Base-by-base conservation (phyloP, 139 green algal species). In the Volvox africanus region DNA sequence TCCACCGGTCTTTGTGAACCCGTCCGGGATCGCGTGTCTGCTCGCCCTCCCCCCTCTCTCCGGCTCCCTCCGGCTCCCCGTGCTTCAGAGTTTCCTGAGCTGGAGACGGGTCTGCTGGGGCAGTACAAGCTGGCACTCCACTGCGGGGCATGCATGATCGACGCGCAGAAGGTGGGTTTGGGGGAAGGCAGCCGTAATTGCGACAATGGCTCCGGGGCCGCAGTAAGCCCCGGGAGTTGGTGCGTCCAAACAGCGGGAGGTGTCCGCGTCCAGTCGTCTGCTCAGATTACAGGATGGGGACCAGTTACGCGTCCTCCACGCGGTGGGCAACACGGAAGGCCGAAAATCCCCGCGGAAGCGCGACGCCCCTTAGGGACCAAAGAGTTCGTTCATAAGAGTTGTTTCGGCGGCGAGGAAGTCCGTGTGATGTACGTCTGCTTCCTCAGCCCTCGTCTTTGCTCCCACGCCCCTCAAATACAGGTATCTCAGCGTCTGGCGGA, bases 91-190 rank as follows among this genome's bases (percentile, higher is more conserved):
- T 93, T 93, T 80, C 91, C 90, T 0, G 91, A 93, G 24, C 33
- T 93, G 68, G 85, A 92, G 69, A 68, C 71, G 19, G 92, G 88
- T 61, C 61, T 69, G 24, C 75, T 93, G 90, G 68, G 30, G 12
- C 20, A 76, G 19, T 95, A 90, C 87, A 87, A 92, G 33, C 88
- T 96, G 50, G 94, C 89, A 12, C 30, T 95, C 28, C 94, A 96
- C 88, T 96, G 95, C 86, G 94, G 95, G 61, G 93, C 89, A 65
- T 97, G 94, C 91, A 96, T 96, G 93, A 94, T 96, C 65, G 94
- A 96, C 91, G 22, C 55, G 0, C 94, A 95, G 91, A 95, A 96
- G 93, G 93, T 96, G 71, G 36, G n/a, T n/a, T n/a, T n/a, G n/a
- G 93, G 13, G 9, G 44, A 55, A 9, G 44, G 44, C 5, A 55